Evolutionary conservation across 1,139 yeast species (phyloP).

Genomic region (Geotrichum fermentans): DNA sequence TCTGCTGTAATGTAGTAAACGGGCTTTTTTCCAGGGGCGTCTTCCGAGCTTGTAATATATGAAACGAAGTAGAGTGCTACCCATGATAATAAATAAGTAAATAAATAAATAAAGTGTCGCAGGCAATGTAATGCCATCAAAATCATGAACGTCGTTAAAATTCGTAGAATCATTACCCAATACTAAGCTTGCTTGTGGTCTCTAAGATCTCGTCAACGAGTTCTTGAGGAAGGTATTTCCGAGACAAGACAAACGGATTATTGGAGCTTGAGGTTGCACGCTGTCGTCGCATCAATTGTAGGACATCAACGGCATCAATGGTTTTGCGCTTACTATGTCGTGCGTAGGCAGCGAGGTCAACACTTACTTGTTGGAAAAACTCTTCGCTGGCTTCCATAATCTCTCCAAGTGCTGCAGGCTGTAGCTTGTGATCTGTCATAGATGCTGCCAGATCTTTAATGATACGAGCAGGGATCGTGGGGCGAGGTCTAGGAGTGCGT

Average conservation of each 20-base stretch:
- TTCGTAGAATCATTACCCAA: not conserved
- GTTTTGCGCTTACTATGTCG: constrained; percentile 32
- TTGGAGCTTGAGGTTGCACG: constrained; percentile 20
- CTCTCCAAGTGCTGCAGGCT: constrained; percentile 30
- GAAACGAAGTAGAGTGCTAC: too few species aligned
- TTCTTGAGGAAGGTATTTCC: constrained; percentile 32
- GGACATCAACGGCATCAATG: constrained; percentile 32
- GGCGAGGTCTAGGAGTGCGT: constrained; percentile 14
- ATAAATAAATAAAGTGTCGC: constrained; percentile 4
- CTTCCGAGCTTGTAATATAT: too few species aligned
- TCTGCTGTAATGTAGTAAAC: too few species aligned
- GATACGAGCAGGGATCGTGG: constrained; percentile 27
- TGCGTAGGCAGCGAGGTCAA: constrained; percentile 33
- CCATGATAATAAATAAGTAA: not conserved
- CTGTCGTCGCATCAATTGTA: constrained; percentile 31
- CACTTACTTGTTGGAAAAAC: constrained; percentile 30
- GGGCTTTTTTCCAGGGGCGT: too few species aligned
- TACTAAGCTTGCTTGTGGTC: constrained; percentile 5
- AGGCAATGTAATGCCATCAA: too few species aligned
- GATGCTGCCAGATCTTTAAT: constrained; percentile 28
- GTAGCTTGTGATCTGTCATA: constrained; percentile 22
- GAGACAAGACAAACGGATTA: constrained; percentile 28
- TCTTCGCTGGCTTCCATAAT: constrained; percentile 29
- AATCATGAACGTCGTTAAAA: not conserved
- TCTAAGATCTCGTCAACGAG: constrained; percentile 25